Evolutionary conservation across 2,329 filamentous ascomycete species (phyloP).

Genomic region (Harringtonia lauricola): DNA sequence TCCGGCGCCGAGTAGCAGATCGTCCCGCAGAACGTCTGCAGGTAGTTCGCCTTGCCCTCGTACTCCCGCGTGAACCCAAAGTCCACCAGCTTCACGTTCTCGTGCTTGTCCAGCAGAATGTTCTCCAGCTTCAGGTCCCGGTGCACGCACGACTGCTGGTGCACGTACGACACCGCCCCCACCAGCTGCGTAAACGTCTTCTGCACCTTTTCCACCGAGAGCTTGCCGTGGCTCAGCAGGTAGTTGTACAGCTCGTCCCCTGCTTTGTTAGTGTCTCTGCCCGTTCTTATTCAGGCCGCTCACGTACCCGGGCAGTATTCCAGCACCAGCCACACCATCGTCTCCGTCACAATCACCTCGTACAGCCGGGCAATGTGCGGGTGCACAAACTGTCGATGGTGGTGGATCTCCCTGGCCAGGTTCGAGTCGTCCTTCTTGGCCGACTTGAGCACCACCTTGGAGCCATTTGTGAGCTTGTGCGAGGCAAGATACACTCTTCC

Average conservation of each 20-base stretch:
- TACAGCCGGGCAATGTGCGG: slow-evolving; percentile 94
- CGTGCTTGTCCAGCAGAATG: slow-evolving; percentile 89
- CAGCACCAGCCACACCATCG: slow-evolving; percentile 86
- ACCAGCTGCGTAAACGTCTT: slow-evolving; percentile 94
- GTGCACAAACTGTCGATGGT: slow-evolving; percentile 94
- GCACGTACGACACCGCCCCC: slow-evolving; percentile 89
- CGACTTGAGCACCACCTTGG: slow-evolving; percentile 97
- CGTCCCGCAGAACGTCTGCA: slow-evolving; percentile 96
- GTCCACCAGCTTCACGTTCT: slow-evolving; percentile 95
- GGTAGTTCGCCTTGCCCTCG: slow-evolving; percentile 83
- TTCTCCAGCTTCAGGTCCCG: slow-evolving; percentile 95
- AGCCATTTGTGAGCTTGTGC: slow-evolving; percentile 97
- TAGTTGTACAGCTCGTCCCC: slow-evolving; percentile 97
- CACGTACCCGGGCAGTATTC: slow-evolving; percentile 82
- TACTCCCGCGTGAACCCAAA: slow-evolving; percentile 98
- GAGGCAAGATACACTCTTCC: slow-evolving; percentile 94
- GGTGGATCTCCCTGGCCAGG: slow-evolving; percentile 92
- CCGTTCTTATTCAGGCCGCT: too few species aligned
- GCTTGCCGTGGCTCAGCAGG: slow-evolving; percentile 73
- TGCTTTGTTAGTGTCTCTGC: slow-evolving; percentile 26
- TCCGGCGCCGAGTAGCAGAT: slow-evolving; percentile 97
- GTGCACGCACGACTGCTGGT: slow-evolving; percentile 90
- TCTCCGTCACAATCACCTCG: slow-evolving; percentile 96
- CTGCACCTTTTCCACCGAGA: slow-evolving; percentile 79
- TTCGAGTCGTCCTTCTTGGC: slow-evolving; percentile 94